These are phyloP conservation scores for Claviceps pazoutovae DNA, from an alignment of 2,329 filamentous ascomycete genomes.

Conservation along the genomic window DNA sequence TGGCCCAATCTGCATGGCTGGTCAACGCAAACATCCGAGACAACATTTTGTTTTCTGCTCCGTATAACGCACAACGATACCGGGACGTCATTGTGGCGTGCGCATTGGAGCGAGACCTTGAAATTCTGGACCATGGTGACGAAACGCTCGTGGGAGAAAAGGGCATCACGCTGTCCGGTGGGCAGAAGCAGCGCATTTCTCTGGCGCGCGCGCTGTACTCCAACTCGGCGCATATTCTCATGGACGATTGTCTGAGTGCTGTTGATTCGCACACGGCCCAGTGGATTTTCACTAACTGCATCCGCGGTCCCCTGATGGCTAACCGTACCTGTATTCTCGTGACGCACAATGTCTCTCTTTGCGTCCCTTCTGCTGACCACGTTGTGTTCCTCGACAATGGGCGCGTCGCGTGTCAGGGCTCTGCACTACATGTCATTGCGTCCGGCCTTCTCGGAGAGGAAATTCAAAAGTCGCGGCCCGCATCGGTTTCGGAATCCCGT, in stretches of 20 bases:
- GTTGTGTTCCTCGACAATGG: conserved; percentile 84
- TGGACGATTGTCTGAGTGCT: conserved; percentile 91
- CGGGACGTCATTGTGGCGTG: conserved; percentile 80
- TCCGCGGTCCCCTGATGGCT: conserved; percentile 78
- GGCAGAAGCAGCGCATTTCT: conserved; percentile 95
- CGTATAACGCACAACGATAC: conserved; percentile 71
- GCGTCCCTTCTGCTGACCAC: conserved; percentile 64
- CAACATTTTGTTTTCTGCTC: conserved; percentile 83
- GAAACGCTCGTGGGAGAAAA: conserved; percentile 93
- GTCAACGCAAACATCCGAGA: conserved; percentile 92
- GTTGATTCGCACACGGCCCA: conserved; percentile 96
- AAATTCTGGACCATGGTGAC: conserved; percentile 85
- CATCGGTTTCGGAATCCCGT: conserved; percentile 55
- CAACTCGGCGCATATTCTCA: conserved; percentile 74
- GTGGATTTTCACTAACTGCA: conserved; percentile 92
- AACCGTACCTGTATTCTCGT: conserved; percentile 86
- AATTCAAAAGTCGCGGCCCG: conserved; percentile 55
- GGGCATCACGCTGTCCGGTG: conserved; percentile 89
- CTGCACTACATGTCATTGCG: conserved; percentile 61
- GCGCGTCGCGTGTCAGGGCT: conserved; percentile 61
- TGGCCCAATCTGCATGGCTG: conserved; percentile 92
- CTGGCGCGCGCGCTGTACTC: conserved; percentile 96
- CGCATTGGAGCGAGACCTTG: conserved; percentile 76
- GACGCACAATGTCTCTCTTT: conserved; percentile 87
- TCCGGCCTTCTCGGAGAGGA: conserved; percentile 88